These are phyloP conservation scores for Alternaria hordeiaustralica DNA, from an alignment of 2,329 filamentous ascomycete species.

Conservation along the genomic window DNA sequence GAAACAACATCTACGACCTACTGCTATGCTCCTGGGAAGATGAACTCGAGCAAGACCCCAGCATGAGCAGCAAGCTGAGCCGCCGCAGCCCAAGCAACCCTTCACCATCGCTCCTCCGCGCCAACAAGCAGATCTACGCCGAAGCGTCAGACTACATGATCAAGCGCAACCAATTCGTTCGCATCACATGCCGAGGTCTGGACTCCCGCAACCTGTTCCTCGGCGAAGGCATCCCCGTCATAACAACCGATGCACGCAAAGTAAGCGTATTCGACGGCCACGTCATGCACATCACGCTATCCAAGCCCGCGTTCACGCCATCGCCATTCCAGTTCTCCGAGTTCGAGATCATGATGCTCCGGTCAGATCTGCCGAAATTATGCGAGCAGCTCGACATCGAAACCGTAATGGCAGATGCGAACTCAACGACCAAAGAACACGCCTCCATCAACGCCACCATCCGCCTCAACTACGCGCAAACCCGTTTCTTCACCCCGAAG, in stretches of 20 bases:
- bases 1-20: conserved; percentile 34
- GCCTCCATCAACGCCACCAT: conserved; percentile 24
- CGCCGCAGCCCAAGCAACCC: conserved; percentile 25
- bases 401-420: conserved; percentile 31
- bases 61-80: conserved; percentile 22
- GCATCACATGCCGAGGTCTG: conserved; percentile 32
- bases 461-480: conserved; percentile 21
- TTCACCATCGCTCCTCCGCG: conserved; percentile 28
- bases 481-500: conserved; percentile 23
- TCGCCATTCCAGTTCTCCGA: conserved; percentile 25
- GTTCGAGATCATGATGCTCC: conserved; percentile 32
- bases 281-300: conserved; percentile 36
- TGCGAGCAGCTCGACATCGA: conserved; percentile 34
- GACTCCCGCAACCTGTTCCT: conserved; percentile 28
- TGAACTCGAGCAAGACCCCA: conserved; percentile 22
- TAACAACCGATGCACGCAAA: conserved; percentile 23
- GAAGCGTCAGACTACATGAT: conserved; percentile 39
- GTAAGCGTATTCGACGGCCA: conserved; percentile 29
- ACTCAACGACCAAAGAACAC: conserved; percentile 28
- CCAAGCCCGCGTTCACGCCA: conserved; percentile 23
- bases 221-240: conserved; percentile 26
- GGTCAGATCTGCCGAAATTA: conserved; percentile 29
- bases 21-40: conserved; percentile 36
- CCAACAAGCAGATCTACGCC: conserved; percentile 36
- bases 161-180: conserved; percentile 37